phyloP scores from a whole-genome alignment of 306 rosid genomes.

The Acacia confusa region DNA sequence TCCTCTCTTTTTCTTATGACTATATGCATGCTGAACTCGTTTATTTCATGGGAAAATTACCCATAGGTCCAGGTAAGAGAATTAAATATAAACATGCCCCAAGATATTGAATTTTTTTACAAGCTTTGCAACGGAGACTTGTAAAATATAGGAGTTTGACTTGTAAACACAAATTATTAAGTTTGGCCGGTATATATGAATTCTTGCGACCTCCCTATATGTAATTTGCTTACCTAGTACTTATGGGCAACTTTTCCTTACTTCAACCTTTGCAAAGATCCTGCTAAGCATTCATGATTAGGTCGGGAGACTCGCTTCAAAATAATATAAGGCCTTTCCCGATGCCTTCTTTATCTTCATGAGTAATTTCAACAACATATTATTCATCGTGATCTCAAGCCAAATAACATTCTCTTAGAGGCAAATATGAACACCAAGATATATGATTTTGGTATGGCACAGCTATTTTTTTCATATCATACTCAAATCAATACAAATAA shows the following conservation, averaged over 20 bases:
- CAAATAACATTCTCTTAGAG: conserved; percentile 45
- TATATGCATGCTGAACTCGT: neutral
- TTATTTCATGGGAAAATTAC: too few relatives aligned
- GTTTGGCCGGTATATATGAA: too few relatives aligned
- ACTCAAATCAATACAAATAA: conserved; percentile 23
- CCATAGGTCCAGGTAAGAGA: too few relatives aligned
- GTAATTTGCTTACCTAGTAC: too few relatives aligned
- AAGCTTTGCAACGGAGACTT: neutral
- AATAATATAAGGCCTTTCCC: neutral
- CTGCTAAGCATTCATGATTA: neutral
- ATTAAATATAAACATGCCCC: too few relatives aligned
- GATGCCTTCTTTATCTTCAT: neutral
- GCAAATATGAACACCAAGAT: conserved; percentile 38
- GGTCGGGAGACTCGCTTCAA: neutral
- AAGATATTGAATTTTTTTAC: too few relatives aligned
- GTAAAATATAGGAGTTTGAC: neutral
- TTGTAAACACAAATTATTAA: too few relatives aligned
- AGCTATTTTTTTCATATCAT: conserved; percentile 26
- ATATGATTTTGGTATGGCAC: conserved; percentile 50
- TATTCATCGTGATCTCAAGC: conserved; percentile 49
- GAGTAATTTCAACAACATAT: neutral
- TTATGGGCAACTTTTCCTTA: too few relatives aligned
- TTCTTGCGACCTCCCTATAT: too few relatives aligned
- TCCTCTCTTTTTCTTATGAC: neutral
- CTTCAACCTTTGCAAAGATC: neutral